Conservation (phyloP, 2,329 filamentous ascomycete species). For the Botrytis fabae region DNA sequence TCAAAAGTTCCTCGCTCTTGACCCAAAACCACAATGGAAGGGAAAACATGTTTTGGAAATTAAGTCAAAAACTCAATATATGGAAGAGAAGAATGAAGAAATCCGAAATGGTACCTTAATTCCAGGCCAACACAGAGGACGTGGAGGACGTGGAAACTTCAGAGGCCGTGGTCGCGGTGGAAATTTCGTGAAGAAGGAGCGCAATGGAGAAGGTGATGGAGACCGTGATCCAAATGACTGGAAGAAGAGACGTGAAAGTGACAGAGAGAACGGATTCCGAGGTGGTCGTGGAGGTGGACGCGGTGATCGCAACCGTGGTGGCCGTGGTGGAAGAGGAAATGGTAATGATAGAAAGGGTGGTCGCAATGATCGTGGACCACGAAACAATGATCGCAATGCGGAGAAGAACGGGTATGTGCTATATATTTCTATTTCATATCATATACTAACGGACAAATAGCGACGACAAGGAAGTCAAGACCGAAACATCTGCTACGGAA, state of each 20-base stretch:
- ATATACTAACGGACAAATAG: slow-evolving; percentile 28
- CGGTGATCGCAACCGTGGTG: slow-evolving; percentile 41
- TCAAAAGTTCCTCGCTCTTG: slow-evolving; percentile 75
- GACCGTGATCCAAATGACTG: slow-evolving; percentile 57
- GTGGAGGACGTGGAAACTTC: slow-evolving; percentile 28
- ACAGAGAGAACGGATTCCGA: slow-evolving; percentile 60
- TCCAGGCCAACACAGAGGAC: slow-evolving; percentile 43
- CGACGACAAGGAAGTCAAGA: slow-evolving; percentile 27
- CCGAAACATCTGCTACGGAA: slow-evolving; percentile 29
- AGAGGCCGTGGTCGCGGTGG: slow-evolving; percentile 44
- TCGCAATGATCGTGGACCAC: slow-evolving; percentile 45
- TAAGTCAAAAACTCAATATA: slow-evolving; percentile 87
- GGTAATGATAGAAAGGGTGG: slow-evolving; percentile 30
- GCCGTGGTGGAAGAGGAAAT: slow-evolving; percentile 47
- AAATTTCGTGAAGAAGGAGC: slow-evolving; percentile 17
- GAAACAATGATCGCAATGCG: slow-evolving; percentile 42
- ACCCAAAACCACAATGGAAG: slow-evolving; percentile 83
- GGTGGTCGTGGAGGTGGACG: slow-evolving; percentile 43
- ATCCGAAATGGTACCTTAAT: slow-evolving; percentile 70
- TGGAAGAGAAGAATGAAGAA: slow-evolving; percentile 70
- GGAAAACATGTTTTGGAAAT: slow-evolving; percentile 70
- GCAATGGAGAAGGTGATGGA: slow-evolving; percentile 32
- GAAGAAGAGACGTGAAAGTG: slow-evolving; percentile 63
- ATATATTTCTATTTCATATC: not conserved
- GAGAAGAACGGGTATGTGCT: slow-evolving; percentile 39